phyloP scores from a whole-genome alignment of 805 yeast genomes.

The Maudiozyma turicensis region DNA sequence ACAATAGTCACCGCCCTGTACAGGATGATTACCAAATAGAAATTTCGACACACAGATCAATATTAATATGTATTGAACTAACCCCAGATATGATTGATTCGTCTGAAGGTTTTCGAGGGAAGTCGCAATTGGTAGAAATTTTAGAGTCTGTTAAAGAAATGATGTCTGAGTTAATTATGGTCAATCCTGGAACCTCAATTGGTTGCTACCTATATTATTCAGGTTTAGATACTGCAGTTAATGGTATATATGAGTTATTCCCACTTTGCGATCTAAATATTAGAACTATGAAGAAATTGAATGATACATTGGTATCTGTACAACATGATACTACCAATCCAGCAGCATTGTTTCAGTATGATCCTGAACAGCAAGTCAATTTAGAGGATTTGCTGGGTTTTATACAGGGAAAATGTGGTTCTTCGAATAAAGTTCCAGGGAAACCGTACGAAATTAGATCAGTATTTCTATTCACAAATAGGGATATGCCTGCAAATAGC shows the following conservation, averaged over 20 bases:
- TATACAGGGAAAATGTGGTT: constrained; percentile 46
- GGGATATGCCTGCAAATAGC: constrained; percentile 53
- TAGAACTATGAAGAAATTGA: constrained; percentile 45
- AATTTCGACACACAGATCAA: constrained; percentile 42
- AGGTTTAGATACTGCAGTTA: constrained; percentile 28
- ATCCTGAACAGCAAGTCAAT: constrained; percentile 21
- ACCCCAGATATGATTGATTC: constrained; percentile 36
- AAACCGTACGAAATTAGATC: constrained; percentile 44
- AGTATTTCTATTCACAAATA: constrained; percentile 64
- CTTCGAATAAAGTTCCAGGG: constrained; percentile 32
- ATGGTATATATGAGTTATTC: constrained; percentile 42
- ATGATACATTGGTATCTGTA: constrained; percentile 41
- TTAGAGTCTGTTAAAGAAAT: constrained; percentile 50
- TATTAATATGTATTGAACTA: constrained; percentile 52
- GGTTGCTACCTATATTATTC: constrained; percentile 62
- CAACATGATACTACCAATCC: constrained; percentile 16
- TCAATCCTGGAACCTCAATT: constrained; percentile 58
- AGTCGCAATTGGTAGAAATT: constrained; percentile 41
- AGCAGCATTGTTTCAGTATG: constrained; percentile 24
- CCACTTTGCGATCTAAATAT: constrained; percentile 46
- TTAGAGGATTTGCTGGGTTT: constrained; percentile 39
- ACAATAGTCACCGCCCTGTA: not conserved
- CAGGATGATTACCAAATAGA: not conserved
- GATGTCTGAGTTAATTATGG: constrained; percentile 54
- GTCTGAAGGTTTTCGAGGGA: constrained; percentile 27